Base-by-base conservation (phyloP, 352 stramenopile genomes). In the Blastocystis hominis region DNA sequence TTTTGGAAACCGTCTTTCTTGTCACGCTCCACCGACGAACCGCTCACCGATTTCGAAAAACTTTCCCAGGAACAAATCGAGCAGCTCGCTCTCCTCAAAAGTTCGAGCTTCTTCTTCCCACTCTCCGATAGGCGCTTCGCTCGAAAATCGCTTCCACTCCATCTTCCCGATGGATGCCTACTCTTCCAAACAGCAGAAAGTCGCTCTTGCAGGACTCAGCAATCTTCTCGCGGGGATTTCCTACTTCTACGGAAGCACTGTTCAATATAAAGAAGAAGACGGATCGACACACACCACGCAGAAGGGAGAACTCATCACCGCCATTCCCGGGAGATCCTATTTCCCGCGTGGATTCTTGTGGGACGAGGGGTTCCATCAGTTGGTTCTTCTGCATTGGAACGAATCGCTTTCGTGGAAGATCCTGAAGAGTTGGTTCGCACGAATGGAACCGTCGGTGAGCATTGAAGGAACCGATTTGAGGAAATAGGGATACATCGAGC, bases 321-420 rank as follows among this genome's bases (percentile, higher is more conserved):
- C 91, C 3, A 92, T 96, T 9, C 94, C 94, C n/a, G 96, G 93
- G 24, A 91, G 94, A 9, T 96, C 93, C 50, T 96, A 97, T 89
- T 97, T 97, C 88, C 94, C 94, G 10, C 91, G 94, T 30, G 94
- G 94, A 0, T 97, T 97, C 64, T 66, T 97, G 0, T 97, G 94
- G 94, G 94, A 97, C 80, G 94, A 97, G 92, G 94, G 94, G 15
- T 97, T 97, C 88, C 94, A 97, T 86, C 92, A 96, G 89, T 89
- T 97, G 17, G 90, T 95, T 2, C 91, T 97, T 54, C 89, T 86
- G 2, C 78, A 90, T 1, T 97, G 94, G 87, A 92, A 97, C 86
- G 72, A 89, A 4, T 80, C 76, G 10, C 91, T 96, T 55, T 92
- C 92, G 6, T 90, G 90, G 17, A 92, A 96, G 75, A 91, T 96